Evolutionary conservation across 1,284 basidiomycete genomes (phyloP).

Genomic region (Leccinum laetum): DNA sequence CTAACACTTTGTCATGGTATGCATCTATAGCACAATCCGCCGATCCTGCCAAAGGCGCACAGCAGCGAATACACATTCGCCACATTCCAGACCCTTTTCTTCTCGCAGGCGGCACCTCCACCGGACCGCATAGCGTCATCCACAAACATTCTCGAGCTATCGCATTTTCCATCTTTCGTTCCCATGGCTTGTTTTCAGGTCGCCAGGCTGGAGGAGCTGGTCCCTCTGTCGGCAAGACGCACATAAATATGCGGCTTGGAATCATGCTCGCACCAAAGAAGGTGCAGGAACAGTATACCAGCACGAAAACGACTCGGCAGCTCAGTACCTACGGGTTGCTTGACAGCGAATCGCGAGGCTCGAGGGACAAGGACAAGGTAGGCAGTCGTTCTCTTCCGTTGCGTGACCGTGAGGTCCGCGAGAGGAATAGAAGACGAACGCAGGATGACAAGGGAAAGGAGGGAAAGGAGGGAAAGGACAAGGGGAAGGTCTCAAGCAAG

Average conservation of each 20-base stretch:
- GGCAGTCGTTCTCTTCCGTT: constrained; percentile 11
- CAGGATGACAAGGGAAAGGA: constrained; percentile 20
- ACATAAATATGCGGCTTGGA: constrained; percentile 43
- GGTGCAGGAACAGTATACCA: constrained; percentile 76
- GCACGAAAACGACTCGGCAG: constrained; percentile 70
- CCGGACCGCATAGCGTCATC: constrained; percentile 65
- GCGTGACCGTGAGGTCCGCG: constrained; percentile 17
- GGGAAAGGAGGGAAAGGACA: constrained; percentile 25
- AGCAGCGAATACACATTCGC: constrained; percentile 65
- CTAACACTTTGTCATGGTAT: not conserved
- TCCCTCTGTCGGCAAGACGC: constrained; percentile 23
- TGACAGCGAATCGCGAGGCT: constrained; percentile 38
- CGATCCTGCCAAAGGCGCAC: constrained; percentile 50
- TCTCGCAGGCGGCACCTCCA: constrained; percentile 36
- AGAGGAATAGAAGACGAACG: constrained; percentile 20
- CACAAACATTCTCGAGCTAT: constrained; percentile 77
- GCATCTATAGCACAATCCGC: constrained; percentile 32
- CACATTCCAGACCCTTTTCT: constrained; percentile 49
- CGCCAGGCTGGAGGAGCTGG: constrained; percentile 12
- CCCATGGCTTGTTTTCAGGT: constrained; percentile 43
- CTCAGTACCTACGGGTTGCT: constrained; percentile 67
- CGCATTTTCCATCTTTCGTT: constrained; percentile 75
- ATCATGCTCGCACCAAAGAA: constrained; percentile 69
- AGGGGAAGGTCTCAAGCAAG: constrained; percentile 17
- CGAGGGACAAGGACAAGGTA: constrained; percentile 11